Percentiles rank a stretch among this genome's conserved stretches.
phyloP scores from a whole-genome alignment of 2,329 filamentous ascomycete species.

The Plenodomus biglobosus region DNA sequence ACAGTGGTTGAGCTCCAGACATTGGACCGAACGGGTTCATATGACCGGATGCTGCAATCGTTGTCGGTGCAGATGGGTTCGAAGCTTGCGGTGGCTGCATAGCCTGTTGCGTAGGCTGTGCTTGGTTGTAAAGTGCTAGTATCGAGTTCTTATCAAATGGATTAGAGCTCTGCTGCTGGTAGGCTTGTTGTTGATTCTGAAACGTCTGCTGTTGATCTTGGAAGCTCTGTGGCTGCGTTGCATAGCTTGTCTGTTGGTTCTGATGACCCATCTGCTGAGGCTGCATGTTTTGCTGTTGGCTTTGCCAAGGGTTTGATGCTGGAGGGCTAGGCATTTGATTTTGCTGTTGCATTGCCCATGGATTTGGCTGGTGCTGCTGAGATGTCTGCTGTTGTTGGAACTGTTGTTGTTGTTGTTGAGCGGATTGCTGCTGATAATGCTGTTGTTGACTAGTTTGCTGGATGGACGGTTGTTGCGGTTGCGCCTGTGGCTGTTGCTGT shows the following conservation, averaged over 20 bases:
- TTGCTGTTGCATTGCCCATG: constrained; percentile 27
- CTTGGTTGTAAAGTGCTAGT: constrained; percentile 70
- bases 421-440: constrained; percentile 12
- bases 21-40: constrained; percentile 59
- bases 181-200: constrained; percentile 11
- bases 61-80: constrained; percentile 15
- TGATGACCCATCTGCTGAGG: constrained; percentile 15
- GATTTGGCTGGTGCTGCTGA: constrained; percentile 19
- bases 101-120: constrained; percentile 52
- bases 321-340: constrained; percentile 17
- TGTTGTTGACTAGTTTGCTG: constrained; percentile 47
- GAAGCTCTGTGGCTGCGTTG: constrained; percentile 3
- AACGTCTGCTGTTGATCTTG: constrained; percentile 24
- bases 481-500: constrained; percentile 24
- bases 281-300: constrained; percentile 17
- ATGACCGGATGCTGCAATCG: constrained; percentile 44
- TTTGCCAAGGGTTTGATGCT: constrained; percentile 12
- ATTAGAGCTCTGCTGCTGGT: constrained; percentile 21
- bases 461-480: constrained; percentile 15
- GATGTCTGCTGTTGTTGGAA: constrained; percentile 13
- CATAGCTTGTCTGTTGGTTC: constrained; percentile 4
- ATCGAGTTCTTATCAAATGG: constrained; percentile 72
- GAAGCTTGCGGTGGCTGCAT: constrained; percentile 31
- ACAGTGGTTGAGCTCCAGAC: constrained; percentile 18
- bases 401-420: constrained; percentile 3